Evolutionary conservation across 345 rosid species (phyloP).

Genomic region (Punica granatum): DNA sequence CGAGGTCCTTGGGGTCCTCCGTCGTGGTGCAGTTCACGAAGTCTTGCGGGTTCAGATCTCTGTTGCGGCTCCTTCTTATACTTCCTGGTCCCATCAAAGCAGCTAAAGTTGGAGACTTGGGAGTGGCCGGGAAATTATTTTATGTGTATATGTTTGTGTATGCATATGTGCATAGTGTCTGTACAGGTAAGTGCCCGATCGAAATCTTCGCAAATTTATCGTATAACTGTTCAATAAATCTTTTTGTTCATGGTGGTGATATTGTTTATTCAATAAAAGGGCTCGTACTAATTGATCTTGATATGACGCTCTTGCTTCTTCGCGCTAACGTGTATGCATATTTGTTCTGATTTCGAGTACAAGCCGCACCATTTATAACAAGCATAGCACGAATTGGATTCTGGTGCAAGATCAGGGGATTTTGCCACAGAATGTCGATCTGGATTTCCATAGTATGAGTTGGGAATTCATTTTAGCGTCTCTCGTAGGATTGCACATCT

Average conservation of each 20-base stretch:
- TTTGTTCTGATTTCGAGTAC: no score
- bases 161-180: neutral
- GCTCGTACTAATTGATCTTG: no score
- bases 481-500: no score
- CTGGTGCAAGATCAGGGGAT: no score
- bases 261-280: neutral
- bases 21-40: slow-evolving; percentile 61
- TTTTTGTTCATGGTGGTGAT: neutral
- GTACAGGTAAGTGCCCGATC: no score
- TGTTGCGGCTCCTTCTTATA: slow-evolving; percentile 17
- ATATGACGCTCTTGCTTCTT: no score
- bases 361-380: no score
- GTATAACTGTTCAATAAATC: neutral
- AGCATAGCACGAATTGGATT: no score
- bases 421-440: no score
- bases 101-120: neutral
- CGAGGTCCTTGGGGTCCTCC: slow-evolving; percentile 45
- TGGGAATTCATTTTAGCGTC: no score
- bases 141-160: neutral
- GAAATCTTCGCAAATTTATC: neutral
- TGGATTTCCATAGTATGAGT: no score
- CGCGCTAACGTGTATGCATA: no score
- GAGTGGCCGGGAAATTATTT: neutral
- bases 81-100: slow-evolving; percentile 24
- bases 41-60: slow-evolving; percentile 55